These are phyloP conservation scores for Avena eriantha DNA, from an alignment of 176 grass and related monocot genomes.

Conservation along the genomic window DNA sequence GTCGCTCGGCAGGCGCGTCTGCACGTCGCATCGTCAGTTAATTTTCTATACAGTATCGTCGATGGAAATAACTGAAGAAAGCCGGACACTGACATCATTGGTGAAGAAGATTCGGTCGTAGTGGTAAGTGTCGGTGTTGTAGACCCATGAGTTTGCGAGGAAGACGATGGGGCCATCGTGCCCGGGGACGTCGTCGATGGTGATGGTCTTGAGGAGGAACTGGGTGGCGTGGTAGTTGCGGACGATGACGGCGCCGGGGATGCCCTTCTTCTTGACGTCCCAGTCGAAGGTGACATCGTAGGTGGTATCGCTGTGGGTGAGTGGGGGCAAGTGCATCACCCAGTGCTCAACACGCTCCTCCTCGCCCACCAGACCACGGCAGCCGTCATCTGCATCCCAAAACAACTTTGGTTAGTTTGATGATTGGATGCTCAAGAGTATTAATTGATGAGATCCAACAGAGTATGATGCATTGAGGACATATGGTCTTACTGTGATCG, in stretches of 20 bases:
- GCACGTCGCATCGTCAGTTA: neutral
- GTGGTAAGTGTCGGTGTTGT: conserved; percentile 18
- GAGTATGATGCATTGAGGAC: too few species aligned
- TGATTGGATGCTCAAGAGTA: too few species aligned
- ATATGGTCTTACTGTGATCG: conserved; percentile 11
- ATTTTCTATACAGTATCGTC: too few species aligned
- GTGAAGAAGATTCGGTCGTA: conserved; percentile 46
- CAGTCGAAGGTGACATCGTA: conserved; percentile 32
- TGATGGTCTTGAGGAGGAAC: conserved; percentile 43
- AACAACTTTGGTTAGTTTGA: too few species aligned
- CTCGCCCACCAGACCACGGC: neutral
- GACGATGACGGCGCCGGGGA: conserved; percentile 36
- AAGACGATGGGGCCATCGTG: conserved; percentile 21
- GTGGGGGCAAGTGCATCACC: neutral
- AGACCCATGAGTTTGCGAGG: conserved; percentile 46
- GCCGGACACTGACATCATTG: neutral
- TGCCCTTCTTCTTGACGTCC: conserved; percentile 20
- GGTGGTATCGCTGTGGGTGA: neutral
- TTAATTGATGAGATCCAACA: too few species aligned
- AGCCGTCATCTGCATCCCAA: conserved; percentile 21
- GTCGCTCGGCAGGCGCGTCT: neutral
- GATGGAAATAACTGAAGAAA: neutral
- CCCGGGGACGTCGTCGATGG: conserved; percentile 15
- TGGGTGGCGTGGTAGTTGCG: conserved; percentile 19
- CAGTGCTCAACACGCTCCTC: conserved; percentile 26